Evolutionary conservation across 31 red algal genomes (phyloP).

Genomic region (Asparagopsis taxiformis): DNA sequence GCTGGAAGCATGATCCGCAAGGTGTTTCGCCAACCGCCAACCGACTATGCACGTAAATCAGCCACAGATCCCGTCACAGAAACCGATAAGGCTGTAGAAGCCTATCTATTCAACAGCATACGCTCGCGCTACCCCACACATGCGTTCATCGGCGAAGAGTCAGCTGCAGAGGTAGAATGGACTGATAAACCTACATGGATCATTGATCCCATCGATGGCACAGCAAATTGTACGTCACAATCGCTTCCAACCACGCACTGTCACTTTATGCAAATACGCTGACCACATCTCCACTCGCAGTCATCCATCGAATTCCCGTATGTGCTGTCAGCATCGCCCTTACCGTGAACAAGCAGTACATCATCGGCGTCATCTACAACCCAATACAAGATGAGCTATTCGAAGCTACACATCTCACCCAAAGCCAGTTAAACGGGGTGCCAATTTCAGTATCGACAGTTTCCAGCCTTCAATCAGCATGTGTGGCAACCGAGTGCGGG

Average conservation of each 20-base stretch:
- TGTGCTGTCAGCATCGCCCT: slow-evolving; percentile 73
- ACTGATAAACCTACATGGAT: slow-evolving; percentile 68
- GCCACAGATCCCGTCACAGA: slow-evolving; percentile 88
- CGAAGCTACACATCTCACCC: slow-evolving; percentile 29
- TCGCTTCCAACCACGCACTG: too few species aligned
- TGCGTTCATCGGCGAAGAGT: slow-evolving; percentile 86
- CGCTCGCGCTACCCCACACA: slow-evolving; percentile 44
- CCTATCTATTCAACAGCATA: slow-evolving; percentile 34
- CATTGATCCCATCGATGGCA: slow-evolving; percentile 88
- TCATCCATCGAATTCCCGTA: slow-evolving; percentile 40
- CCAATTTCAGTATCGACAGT: slow-evolving; percentile 38
- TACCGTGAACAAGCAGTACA: slow-evolving; percentile 20
- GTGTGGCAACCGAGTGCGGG: slow-evolving; percentile 75
- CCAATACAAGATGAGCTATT: slow-evolving; percentile 84
- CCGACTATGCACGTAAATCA: slow-evolving; percentile 71
- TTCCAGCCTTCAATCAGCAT: slow-evolving; percentile 30
- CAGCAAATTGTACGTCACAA: slow-evolving; percentile 71
- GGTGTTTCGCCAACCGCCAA: slow-evolving; percentile 11
- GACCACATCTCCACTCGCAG: too few species aligned
- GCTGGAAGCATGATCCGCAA: slow-evolving; percentile 45
- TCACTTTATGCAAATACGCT: too few species aligned
- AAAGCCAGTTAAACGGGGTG: slow-evolving; percentile 19
- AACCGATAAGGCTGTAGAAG: slow-evolving; percentile 81
- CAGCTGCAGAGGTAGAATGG: slow-evolving; percentile 27
- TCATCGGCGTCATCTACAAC: slow-evolving; percentile 91